Percentiles rank a stretch among this genome's conserved stretches.
Evolutionary conservation across 2,329 filamentous ascomycete genomes (phyloP).

Genomic region (Colletotrichum incanum): DNA sequence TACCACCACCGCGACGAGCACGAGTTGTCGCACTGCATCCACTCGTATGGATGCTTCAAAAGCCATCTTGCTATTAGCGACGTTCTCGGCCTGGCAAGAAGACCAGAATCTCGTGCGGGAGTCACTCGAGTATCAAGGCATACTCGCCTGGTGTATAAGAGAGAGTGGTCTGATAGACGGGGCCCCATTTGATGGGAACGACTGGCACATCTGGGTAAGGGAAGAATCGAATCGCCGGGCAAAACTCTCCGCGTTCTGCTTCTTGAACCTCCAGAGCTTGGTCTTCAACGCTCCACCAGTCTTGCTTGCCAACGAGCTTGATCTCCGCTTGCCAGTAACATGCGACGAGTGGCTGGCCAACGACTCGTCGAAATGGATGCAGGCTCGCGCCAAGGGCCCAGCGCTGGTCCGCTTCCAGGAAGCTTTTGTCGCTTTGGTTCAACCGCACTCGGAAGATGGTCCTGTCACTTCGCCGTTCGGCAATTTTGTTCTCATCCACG

Average conservation of each 20-base stretch:
- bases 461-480: constrained; percentile 14
- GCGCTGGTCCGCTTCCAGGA: constrained; percentile 8
- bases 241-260: constrained; percentile 25
- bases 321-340: constrained; percentile 3
- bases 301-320: constrained; percentile 9
- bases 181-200: neutral
- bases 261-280: constrained; percentile 28
- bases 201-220: constrained; percentile 20
- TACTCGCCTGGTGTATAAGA: constrained; percentile 22
- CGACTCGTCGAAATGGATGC: neutral
- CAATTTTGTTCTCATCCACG: constrained; percentile 22
- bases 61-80: too few relatives aligned
- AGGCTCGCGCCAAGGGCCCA: neutral
- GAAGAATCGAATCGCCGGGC: constrained; percentile 13
- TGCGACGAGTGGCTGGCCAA: constrained; percentile 16
- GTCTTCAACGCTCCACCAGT: constrained; percentile 27
- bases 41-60: too few relatives aligned
- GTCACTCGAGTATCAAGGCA: constrained; percentile 18
- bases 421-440: constrained; percentile 8
- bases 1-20: too few relatives aligned
- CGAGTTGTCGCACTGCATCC: too few relatives aligned
- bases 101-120: constrained; percentile 17
- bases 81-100: constrained; percentile 1
- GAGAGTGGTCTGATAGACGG: constrained; percentile 1
- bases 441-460: neutral